A percentile compares a stretch with the other conserved stretches of the same genome.
phyloP scores from a whole-genome alignment of 371 early-diverging fungal species.

The Encephalitozoon hellem region DNA sequence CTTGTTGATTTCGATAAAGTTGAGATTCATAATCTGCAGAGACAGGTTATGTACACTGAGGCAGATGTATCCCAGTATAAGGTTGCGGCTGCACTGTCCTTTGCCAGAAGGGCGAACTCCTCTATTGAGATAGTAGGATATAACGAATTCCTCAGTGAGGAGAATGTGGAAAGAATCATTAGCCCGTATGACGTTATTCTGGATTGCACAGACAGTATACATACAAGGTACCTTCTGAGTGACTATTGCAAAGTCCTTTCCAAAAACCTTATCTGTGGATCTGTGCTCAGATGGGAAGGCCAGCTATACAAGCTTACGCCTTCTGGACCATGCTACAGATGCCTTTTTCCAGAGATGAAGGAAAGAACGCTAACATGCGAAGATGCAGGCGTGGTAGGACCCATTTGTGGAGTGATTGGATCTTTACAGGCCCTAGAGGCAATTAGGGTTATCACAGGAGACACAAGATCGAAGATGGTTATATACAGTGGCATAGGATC shows the following conservation, averaged over 20 bases:
- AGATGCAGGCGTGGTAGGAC: slow-evolving; percentile 93
- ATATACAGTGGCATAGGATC: slow-evolving; percentile 34
- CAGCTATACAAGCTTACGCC: slow-evolving; percentile 68
- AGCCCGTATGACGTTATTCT: slow-evolving; percentile 77
- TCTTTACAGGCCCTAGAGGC: slow-evolving; percentile 82
- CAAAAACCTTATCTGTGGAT: slow-evolving; percentile 80
- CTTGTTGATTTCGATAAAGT: slow-evolving; percentile 86
- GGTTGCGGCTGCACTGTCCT: slow-evolving; percentile 69
- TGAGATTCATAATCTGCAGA: slow-evolving; percentile 83
- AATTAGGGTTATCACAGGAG: slow-evolving; percentile 64
- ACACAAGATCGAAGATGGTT: slow-evolving; percentile 17
- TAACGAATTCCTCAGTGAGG: slow-evolving; percentile 5
- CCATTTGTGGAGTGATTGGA: slow-evolving; percentile 77
- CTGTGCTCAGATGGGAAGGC: slow-evolving; percentile 83
- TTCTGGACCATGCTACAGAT: slow-evolving; percentile 91
- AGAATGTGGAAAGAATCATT: slow-evolving; percentile 29
- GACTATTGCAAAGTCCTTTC: slow-evolving; percentile 74
- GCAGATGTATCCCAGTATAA: slow-evolving; percentile 68
- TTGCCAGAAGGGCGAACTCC: slow-evolving; percentile 44
- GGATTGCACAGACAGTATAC: slow-evolving; percentile 90
- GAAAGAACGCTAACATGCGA: slow-evolving; percentile 79
- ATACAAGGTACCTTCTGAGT: slow-evolving; percentile 83
- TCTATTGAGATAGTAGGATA: slow-evolving; percentile 21
- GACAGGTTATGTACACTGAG: slow-evolving; percentile 83
- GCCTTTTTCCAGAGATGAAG: slow-evolving; percentile 71